Evolutionary conservation across 495 filamentous ascomycete species (phyloP), one percentile per base, ranked within the genome.

Genomic region (Talaromyces stipitatus): DNA sequence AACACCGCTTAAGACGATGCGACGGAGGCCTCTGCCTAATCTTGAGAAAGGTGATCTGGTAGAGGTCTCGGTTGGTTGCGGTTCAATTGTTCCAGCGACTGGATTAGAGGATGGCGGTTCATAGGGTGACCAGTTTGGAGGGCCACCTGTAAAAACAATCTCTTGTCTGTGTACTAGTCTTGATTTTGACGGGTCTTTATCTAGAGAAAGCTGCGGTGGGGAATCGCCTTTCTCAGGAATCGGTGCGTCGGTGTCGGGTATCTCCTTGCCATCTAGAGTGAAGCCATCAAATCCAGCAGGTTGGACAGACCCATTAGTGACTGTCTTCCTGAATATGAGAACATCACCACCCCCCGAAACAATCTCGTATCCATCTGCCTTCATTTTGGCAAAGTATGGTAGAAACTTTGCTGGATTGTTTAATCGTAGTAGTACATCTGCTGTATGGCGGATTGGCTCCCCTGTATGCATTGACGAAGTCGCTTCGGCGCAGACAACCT

Each of bases 361-460:
- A 55, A 92, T 87, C 53, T 88, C 86, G 60, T 86, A 92, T 2
- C 89, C 89, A 38, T 86, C 76, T 10, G 75, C 67, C 60, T 85
- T 76, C 58, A 94, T 79, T 14, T 76, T 69, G 2, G 72, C 73
- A 47, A 92, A 84, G 56, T 89, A 78, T 0, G 87, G 80, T 30
- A 91, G 73, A 66, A 92, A 94, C 57, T 84, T 85, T 20, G 85
- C 75, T 0, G 88, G 85, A 58, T 86, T 82, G 48, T 84, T 81
- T 11, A 92, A 74, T n/a, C 79, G 82, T 8, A 81, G 73, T 8
- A 94, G 69, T 4, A 85, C 78, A 45, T 90, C 84, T 36, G 80
- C 73, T 9, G 85, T 83, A 24, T 78, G 76, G 1, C 82, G 62
- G 2, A 76, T 66, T 29, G 70, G 65, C 46, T 72, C 68, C 6